Percentiles rank a stretch among this genome's conserved stretches.
These are phyloP conservation scores for Yamadazyma mexicana DNA, from an alignment of 1,139 yeast species.

Conservation along the genomic window DNA sequence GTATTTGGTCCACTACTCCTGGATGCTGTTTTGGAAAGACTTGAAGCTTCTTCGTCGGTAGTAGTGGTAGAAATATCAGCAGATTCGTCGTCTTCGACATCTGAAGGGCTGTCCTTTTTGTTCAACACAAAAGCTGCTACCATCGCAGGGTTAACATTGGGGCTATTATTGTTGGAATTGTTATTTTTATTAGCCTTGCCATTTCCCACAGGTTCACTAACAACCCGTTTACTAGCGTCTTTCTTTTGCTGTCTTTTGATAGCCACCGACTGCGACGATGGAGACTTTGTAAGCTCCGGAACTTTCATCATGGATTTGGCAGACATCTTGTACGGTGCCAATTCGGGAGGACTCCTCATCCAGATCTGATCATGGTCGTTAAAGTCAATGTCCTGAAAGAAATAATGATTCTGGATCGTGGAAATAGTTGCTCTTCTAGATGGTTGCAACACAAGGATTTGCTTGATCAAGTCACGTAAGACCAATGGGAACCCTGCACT, in stretches of 20 bases:
- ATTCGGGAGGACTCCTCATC: constrained; percentile 69
- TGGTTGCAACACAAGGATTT: constrained; percentile 46
- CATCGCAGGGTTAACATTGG: constrained; percentile 35
- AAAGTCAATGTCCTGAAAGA: constrained; percentile 72
- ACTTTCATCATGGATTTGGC: constrained; percentile 59
- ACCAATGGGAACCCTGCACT: constrained; percentile 50
- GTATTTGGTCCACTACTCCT: constrained; percentile 5
- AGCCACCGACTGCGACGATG: constrained; percentile 18
- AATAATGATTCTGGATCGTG: constrained; percentile 55
- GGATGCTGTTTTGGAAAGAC: constrained; percentile 9
- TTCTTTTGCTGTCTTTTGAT: constrained; percentile 7
- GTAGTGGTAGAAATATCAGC: constrained; percentile 17
- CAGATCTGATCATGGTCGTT: constrained; percentile 63
- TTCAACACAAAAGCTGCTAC: constrained; percentile 48
- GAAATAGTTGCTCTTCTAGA: constrained; percentile 40
- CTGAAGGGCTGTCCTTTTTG: constrained; percentile 22
- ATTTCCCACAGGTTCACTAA: constrained; percentile 17
- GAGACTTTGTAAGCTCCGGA: constrained; percentile 39
- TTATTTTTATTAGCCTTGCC: background rate
- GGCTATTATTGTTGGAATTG: constrained; percentile 7
- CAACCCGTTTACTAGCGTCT: constrained; percentile 14
- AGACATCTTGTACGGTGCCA: constrained; percentile 63
- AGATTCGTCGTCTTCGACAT: constrained; percentile 13
- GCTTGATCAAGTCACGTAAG: constrained; percentile 49
- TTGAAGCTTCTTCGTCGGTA: constrained; percentile 5